Base-by-base conservation (phyloP, 495 filamentous ascomycete species). In the Margaritispora aquatica region DNA sequence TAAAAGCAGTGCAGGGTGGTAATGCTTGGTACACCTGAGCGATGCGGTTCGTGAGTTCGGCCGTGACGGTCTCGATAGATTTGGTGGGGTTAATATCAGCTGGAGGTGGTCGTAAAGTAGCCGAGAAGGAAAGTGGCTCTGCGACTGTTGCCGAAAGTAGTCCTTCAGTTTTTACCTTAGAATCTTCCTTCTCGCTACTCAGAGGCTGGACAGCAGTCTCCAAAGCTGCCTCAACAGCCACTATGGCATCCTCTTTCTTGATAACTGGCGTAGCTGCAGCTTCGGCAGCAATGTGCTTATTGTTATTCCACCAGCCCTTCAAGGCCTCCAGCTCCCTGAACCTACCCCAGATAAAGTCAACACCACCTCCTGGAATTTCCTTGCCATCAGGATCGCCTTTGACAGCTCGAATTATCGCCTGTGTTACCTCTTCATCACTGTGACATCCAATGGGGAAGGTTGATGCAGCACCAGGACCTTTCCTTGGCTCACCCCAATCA, bases 341-440 rank as follows among this genome's bases (percentile, higher is more conserved):
- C 51, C 94, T 83, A 2, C 84, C 93, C 85, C 90, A 98, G 11
- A 90, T 84, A 66, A 97, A 92, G 61, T 96, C 91, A 19, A 95
- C 86, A 13, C 88, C 89, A 19, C 80, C 83, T 11, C 74, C 79
- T 2, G 85, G 84, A 54, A 91, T 82, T 21, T 80, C 76, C 15
- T 76, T 69, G 31, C 82, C 84, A 49, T 80, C 80, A 1, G 75
- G 74, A 53, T 92, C 85, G 22, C 88, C 90, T n/a, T 81, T 78
- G 5, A 89, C 77, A 2, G 83, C 87, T 53, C 81, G 75, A 17
- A 85, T 73, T 21, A 96, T 73, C 10, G 84, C 88, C 1, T 82
- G 75, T 10, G 87, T 83, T 3, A 97, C 87, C 8, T 86, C 88
- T 5, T 81, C 79, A 68, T 98, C 94, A 48, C 80, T 80, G 2